A percentile compares a stretch with the other conserved stretches of the same genome.
phyloP scores from a whole-genome alignment of 2,329 filamentous ascomycete species.

The Pestalotiopsis sp. region DNA sequence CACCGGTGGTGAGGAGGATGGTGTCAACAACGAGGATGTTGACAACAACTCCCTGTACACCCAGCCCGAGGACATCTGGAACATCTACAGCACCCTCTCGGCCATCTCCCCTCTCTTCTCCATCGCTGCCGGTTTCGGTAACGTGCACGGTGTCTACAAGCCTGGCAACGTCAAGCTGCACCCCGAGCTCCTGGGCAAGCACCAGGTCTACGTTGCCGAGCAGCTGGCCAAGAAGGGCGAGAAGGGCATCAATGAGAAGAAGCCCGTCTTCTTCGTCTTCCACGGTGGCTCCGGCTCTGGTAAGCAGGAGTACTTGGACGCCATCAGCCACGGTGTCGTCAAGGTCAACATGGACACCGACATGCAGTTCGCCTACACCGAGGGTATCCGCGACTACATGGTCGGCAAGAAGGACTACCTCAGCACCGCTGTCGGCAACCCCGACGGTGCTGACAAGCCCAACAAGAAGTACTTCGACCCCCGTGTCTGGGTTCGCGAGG shows the following conservation, averaged over 20 bases:
- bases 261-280: constrained; percentile 99
- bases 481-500: constrained; percentile 93
- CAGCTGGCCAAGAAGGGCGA: constrained; percentile 53
- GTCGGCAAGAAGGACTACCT: constrained; percentile 95
- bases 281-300: constrained; percentile 93
- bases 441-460: constrained; percentile 93
- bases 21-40: constrained; percentile 97
- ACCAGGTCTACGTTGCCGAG: constrained; percentile 89
- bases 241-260: constrained; percentile 46
- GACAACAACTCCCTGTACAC: constrained; percentile 98
- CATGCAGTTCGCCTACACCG: constrained; percentile 92
- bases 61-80: constrained; percentile 93
- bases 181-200: constrained; percentile 94
- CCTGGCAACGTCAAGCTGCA: constrained; percentile 96
- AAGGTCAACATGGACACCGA: constrained; percentile 99
- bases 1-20: constrained; percentile 96
- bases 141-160: constrained; percentile 99
- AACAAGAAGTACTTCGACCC: constrained; percentile 97
- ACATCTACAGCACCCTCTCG: constrained; percentile 84
- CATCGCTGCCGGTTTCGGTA: constrained; percentile 97
- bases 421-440: constrained; percentile 85
- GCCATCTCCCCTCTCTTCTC: constrained; percentile 95
- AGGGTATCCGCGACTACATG: constrained; percentile 93
- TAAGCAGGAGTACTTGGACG: constrained; percentile 87
- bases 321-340: constrained; percentile 91